Evolutionary conservation across 768 basidiomycete species (phyloP).

Genomic region (Daedaleopsis nitida): DNA sequence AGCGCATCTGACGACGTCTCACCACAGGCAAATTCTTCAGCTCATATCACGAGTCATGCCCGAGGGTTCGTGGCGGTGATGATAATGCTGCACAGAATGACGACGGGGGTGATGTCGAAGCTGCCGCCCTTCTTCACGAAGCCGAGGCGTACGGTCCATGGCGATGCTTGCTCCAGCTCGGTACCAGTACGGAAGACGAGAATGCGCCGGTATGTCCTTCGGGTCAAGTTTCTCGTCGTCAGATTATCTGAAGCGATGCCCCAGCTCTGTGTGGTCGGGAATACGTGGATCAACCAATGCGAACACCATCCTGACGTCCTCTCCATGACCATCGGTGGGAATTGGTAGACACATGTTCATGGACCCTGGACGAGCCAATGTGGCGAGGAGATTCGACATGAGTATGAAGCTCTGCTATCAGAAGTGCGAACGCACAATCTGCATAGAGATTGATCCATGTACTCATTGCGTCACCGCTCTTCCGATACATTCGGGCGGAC

Average conservation of each 20-base stretch:
- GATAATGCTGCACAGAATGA: no score
- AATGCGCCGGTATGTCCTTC: neutral
- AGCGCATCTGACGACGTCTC: neutral
- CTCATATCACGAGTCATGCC: neutral
- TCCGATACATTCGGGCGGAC: no score
- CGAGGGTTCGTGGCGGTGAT: neutral
- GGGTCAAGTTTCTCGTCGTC: neutral
- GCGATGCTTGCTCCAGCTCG: slow-evolving; percentile 11
- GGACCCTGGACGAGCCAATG: no score
- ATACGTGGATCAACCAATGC: neutral
- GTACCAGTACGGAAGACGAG: slow-evolving; percentile 8
- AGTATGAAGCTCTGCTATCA: no score
- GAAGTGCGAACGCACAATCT: no score
- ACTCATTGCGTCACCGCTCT: no score
- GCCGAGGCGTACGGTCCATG: neutral
- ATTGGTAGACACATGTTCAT: neutral
- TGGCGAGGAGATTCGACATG: no score
- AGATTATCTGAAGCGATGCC: neutral
- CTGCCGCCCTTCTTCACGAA: neutral
- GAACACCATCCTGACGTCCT: neutral
- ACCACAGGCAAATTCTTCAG: slow-evolving; percentile 7
- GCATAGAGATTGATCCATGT: no score
- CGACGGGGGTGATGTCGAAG: neutral
- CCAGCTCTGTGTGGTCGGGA: neutral
- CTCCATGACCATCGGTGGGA: neutral